Evolutionary conservation across 371 early-diverging fungal species (phyloP), one percentile per base, ranked within the genome.

Genomic region (Basidiobolus meristosporus): DNA sequence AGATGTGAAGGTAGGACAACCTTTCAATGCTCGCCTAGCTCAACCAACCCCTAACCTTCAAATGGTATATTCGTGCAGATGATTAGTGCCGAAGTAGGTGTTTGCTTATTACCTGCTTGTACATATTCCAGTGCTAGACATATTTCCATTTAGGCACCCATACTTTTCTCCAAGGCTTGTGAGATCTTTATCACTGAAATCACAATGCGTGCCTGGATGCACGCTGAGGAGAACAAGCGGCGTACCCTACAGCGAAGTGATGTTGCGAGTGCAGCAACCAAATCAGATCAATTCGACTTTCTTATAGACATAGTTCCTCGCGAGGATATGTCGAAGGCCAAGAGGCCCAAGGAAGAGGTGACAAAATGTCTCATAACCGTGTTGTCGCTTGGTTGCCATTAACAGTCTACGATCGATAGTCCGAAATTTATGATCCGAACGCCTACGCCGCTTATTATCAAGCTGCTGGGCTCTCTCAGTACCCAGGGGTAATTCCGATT

Each of bases 161-260:
- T 62, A 14, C 46, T 62, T n/a, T 62, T 62, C 36, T 57, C 63
- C 21, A 62, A 59, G 40, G 63, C 63, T 36, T 84, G 91, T 49
- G 97, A 96, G 55, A 76, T 87, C 23, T 92, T 96, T 41, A 83
- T 90, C 38, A 70, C 73, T 18, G 90, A 82, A 57, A 68, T 96
- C 22, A 91, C 95, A n/a, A 66, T 85, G 50, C 65, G 95, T n/a
- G 75, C 93, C 4, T 96, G 73, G 99, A 79, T 92, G 32, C 86
- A 92, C 45, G 91, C 99, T 1, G 98, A 98, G 57, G 97, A 98
- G 52, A 91, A 88, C 53, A 99, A 98, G 65, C 73, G 99, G 40
- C 76, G 98, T 35, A 98, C 98, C 3, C 54, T 99, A 38, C 98
- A 98, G 62, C 67, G 89, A 39, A 76, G 74, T 34, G 99, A 99